Evolutionary conservation across 2,329 filamentous ascomycete genomes (phyloP).

Genomic region (Cordyceps militaris): DNA sequence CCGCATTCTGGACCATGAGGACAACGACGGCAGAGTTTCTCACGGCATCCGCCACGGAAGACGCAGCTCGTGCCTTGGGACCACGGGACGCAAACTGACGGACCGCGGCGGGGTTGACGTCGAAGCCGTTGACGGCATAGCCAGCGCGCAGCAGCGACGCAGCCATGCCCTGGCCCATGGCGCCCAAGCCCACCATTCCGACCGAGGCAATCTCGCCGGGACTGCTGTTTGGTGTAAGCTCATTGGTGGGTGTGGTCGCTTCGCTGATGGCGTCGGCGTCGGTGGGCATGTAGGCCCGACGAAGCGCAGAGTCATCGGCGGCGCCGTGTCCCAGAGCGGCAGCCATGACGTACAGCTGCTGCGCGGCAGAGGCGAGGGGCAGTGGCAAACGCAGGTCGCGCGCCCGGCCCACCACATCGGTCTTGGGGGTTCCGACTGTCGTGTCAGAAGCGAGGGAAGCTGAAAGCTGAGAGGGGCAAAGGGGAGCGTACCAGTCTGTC

Average conservation of each 20-base stretch:
- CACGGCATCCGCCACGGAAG: constrained; percentile 23
- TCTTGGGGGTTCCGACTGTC: background rate
- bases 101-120: constrained; percentile 24
- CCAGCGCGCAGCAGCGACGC: constrained; percentile 26
- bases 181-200: constrained; percentile 30
- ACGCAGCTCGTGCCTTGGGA: constrained; percentile 19
- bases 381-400: constrained; percentile 27
- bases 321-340: constrained; percentile 22
- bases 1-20: constrained; percentile 30
- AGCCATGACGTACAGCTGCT: constrained; percentile 26
- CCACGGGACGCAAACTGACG: constrained; percentile 23
- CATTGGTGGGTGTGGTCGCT: constrained; percentile 12
- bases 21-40: constrained; percentile 25
- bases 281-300: constrained; percentile 21
- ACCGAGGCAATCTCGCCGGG: constrained; percentile 23
- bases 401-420: constrained; percentile 22
- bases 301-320: constrained; percentile 23
- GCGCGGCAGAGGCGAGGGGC: constrained; percentile 27
- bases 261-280: constrained; percentile 15
- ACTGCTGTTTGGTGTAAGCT: constrained; percentile 17
- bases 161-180: constrained; percentile 34
- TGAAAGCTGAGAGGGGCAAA: background rate
- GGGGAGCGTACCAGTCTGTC: constrained; percentile 26
- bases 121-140: constrained; percentile 28
- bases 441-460: background rate